Base-by-base conservation (phyloP, 352 stramenopile genomes). In the Pythium brassicae region DNA sequence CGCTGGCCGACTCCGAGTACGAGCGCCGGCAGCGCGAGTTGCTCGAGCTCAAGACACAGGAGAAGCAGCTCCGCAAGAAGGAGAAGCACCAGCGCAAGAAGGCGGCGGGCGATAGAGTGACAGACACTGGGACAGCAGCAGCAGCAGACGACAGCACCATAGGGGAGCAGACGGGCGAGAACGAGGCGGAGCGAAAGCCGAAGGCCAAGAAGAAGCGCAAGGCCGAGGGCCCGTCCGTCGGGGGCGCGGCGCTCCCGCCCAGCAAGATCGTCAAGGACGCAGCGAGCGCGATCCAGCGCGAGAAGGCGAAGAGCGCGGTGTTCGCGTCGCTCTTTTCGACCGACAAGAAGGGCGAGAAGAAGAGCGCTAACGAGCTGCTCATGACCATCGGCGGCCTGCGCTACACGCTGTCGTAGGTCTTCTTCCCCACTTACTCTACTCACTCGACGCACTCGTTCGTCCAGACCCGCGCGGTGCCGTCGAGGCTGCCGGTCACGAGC, bases 381-480 rank as follows among this genome's bases (percentile, higher is more conserved):
- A 95, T 95, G 86, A 87, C 86, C 7, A 62, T 94, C 35, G 82
- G 76, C 40, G 83, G 83, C 35, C 78, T 94, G 77, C 76, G 86
- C 23, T 94, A 94, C 55, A 94, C 79, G 37, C 61, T 95, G 20
- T 91, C 80, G 3, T 95, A 90, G 58, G 19, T 14, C 48, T 51
- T 35, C 27, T 39, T 20, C n/a, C 43, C n/a, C 11, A 34, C 25
- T 23, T 34, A 42, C 20, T 50, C 3, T 51, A 29, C 23, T 52
- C 43, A 25, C 2, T 62, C 29, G 17, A 29, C 23, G 46, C 43
- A 25, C 2, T 62, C 29, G 17, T 57, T 62, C 29, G 59, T 59
- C 83, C 83, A 94, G 5, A 92, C 76, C 75, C 86, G 91, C 26
- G 81, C 84, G 1, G 71, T 82, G 23, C 81, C 78, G 40, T 88